These are phyloP conservation scores for Cyclotella atomus DNA, from an alignment of 108 stramenopile genomes.

Conservation along the genomic window DNA sequence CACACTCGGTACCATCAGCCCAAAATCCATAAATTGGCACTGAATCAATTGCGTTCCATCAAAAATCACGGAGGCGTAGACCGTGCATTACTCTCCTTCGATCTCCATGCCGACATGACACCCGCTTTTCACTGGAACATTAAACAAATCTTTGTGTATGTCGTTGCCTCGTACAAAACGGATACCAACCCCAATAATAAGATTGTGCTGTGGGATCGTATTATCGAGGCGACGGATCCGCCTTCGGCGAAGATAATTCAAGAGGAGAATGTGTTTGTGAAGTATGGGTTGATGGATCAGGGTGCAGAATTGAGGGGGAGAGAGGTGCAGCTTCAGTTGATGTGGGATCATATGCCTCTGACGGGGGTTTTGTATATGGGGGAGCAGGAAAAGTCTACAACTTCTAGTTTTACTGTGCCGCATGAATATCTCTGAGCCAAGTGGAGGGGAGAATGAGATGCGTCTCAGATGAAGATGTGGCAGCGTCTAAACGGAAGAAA, in stretches of 20 bases:
- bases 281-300: constrained; percentile 97
- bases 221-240: constrained; percentile 81
- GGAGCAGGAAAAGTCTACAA: constrained; percentile 59
- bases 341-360: constrained; percentile 99
- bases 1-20: constrained; percentile 68
- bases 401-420: constrained; percentile 73
- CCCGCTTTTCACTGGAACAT: constrained; percentile 99
- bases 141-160: constrained; percentile 95
- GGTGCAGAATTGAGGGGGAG: constrained; percentile 89
- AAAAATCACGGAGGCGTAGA: constrained; percentile 94
- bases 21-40: constrained; percentile 66
- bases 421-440: constrained; percentile 72
- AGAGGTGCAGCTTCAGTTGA: constrained; percentile 84
- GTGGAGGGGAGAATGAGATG: too few relatives aligned
- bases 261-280: constrained; percentile 88
- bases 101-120: constrained; percentile 90
- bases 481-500: too few relatives aligned
- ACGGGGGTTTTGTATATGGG: constrained; percentile 88
- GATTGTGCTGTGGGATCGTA: constrained; percentile 96
- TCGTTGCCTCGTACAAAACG: constrained; percentile 91
- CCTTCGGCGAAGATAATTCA: constrained; percentile 72
- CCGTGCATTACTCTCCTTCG: constrained; percentile 92
- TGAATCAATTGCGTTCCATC: constrained; percentile 79
- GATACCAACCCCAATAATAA: constrained; percentile 84
- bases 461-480: too few relatives aligned